Conservation (phyloP, 768 basidiomycete species). For the Rhizopogon vinicolor region DNA sequence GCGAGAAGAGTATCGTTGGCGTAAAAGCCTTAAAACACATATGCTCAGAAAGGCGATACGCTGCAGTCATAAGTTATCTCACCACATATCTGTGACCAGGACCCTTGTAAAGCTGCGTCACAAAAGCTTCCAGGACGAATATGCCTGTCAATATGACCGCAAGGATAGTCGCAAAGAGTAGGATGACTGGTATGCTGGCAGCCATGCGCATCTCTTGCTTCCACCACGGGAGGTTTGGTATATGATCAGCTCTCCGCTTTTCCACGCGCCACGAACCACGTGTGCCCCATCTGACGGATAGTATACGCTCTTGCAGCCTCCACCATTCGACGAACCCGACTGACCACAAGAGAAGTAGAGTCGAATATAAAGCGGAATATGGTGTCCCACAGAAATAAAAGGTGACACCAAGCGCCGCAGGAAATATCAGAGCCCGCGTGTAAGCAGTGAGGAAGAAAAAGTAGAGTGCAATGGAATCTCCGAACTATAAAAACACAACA, state of each 20-base stretch:
- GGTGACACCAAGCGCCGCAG: slow-evolving; percentile 62
- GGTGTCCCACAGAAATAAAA: slow-evolving; percentile 68
- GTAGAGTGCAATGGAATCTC: slow-evolving; percentile 81
- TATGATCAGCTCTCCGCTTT: slow-evolving; percentile 58
- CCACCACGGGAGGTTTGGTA: slow-evolving; percentile 65
- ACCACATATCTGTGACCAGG: slow-evolving; percentile 78
- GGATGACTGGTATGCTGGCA: slow-evolving; percentile 67
- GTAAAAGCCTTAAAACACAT: slow-evolving; percentile 52
- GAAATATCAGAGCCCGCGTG: slow-evolving; percentile 72
- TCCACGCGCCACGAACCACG: slow-evolving; percentile 76
- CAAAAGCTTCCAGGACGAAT: slow-evolving; percentile 87
- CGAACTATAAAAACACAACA: slow-evolving; percentile 43
- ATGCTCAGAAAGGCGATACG: not conserved
- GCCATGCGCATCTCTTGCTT: slow-evolving; percentile 62
- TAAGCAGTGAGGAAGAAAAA: slow-evolving; percentile 87
- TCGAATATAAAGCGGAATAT: slow-evolving; percentile 76
- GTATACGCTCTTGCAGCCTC: slow-evolving; percentile 78
- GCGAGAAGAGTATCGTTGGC: slow-evolving; percentile 81
- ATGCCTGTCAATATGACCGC: slow-evolving; percentile 72
- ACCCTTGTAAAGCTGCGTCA: slow-evolving; percentile 84
- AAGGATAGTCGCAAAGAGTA: slow-evolving; percentile 67
- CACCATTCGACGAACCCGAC: slow-evolving; percentile 88
- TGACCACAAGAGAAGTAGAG: slow-evolving; percentile 77
- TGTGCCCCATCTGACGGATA: slow-evolving; percentile 82
- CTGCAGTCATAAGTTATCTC: slow-evolving; percentile 25